phyloP scores from a whole-genome alignment of 2,329 filamentous ascomycete genomes.

The Sarocladiaceae sp. region DNA sequence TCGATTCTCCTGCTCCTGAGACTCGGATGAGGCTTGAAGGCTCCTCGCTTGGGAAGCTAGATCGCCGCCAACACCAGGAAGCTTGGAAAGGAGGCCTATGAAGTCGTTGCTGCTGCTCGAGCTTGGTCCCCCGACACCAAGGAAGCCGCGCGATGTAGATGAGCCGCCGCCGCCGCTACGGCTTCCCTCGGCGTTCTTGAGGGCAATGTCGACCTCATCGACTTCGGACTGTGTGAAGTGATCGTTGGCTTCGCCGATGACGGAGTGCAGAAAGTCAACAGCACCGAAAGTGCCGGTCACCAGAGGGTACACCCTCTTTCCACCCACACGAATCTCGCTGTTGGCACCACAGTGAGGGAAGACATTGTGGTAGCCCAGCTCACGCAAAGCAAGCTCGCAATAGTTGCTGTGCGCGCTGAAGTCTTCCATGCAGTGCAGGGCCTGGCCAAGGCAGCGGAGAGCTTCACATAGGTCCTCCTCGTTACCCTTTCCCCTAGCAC shows the following conservation, averaged over 20 bases:
- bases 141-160: conserved; percentile 33
- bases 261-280: conserved; percentile 79
- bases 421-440: conserved; percentile 71
- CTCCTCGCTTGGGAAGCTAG: conserved; percentile 61
- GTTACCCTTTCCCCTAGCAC: conserved; percentile 52
- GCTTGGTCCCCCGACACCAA: conserved; percentile 31
- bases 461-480: conserved; percentile 78
- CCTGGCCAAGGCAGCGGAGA: conserved; percentile 67
- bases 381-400: conserved; percentile 68
- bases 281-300: conserved; percentile 71
- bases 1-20: conserved; percentile 55
- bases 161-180: conserved; percentile 31
- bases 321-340: conserved; percentile 57
- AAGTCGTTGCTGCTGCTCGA: conserved; percentile 40
- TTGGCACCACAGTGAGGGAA: conserved; percentile 67
- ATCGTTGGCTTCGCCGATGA: conserved; percentile 69
- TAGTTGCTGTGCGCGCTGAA: conserved; percentile 82
- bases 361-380: conserved; percentile 74
- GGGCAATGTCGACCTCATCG: conserved; percentile 69
- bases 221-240: conserved; percentile 82
- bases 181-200: conserved; percentile 59
- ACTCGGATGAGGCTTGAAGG: conserved; percentile 54
- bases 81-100: conserved; percentile 64
- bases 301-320: conserved; percentile 64
- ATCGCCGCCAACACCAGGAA: conserved; percentile 63